Evolutionary conservation across 1,139 yeast genomes (phyloP), one percentile per base, ranked within the genome.

Genomic region (Candida gigantensis): DNA sequence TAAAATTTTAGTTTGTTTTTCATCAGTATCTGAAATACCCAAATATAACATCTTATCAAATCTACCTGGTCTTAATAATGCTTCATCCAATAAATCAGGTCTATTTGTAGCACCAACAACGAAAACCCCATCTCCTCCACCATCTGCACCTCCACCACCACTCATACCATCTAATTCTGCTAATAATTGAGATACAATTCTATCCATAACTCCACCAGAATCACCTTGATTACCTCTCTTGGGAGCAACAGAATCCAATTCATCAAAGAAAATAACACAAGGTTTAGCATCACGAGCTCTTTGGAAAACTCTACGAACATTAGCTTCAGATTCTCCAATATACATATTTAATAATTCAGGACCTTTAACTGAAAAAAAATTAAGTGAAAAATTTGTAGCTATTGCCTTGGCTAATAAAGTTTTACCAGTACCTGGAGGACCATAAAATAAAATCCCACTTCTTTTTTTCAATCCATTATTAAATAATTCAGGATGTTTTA

Each of bases 341-440:
- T 92, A 92, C 97, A 90, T 92, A 58, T 92, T 90, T 47, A 90
- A 72, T 42, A 90, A 72, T 59, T 90, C 97, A 0, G 97, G 97
- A 12, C 97, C 97, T 58, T 90, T 90, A 17, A 90, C 97, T 46
- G 96, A 86, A 62, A 92, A 90, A 60, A 92, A 92, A 56, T 92
- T 92, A 46, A 92, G 72, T 3, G 96, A 85, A 55, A 90, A 92
- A 46, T 90, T 88, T 1, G 97, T 87, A 2, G 97, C 97, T 52
- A 92, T 92, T 0, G 97, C 97, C 58, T 92, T 92, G 8, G 97
- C 97, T 42, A 92, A 70, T 29, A 92, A 69, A 0, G 98, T 92
- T 56, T 92, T 92, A 50, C 98, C 98, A 0, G 97, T 92, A 18
- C 98, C 98, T 0, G 98, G 98, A 0, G 97, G 97, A 0, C 98